Base-by-base conservation (phyloP, 768 basidiomycete species). In the Mrakia frigida region DNA sequence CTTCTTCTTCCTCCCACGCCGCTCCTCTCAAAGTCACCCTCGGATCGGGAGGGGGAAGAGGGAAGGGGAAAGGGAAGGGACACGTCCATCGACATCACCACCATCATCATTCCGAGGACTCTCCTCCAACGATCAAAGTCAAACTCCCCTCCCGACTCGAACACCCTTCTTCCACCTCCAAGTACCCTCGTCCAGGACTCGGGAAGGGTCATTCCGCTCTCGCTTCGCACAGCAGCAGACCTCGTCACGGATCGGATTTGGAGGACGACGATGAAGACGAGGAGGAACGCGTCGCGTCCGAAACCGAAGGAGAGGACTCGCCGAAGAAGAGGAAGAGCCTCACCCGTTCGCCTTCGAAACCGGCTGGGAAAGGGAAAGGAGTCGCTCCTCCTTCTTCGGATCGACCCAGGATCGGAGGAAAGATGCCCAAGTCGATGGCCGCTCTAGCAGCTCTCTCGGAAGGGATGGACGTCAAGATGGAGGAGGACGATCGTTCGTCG, bases 141-240 rank as follows among this genome's bases (percentile, higher is more conserved):
- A 39, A 68, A 37, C 35, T 35, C 23, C 65, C 65, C 35, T 9
- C 65, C 18, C 56, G 56, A n/a, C 56, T 56, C 11, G 56, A 56
- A 4, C 56, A 56, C 25, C 28, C 56, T 28, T 39, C 56, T 28
- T 39, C 65, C 18, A 39, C 65, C 35, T 68, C 65, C 35, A 68
- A 68, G 65, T 68, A 68, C 65, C 65, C 65, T n/a, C 65, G 65
- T 37, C 65, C 65, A 41, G 65, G 65, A 39, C 33, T 68, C 18
- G 65, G 65, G 5, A 68, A 68, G 31, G 65, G 65, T 2, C 65
- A 39, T 7, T 39, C 65, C 14, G 65, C 65, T 35, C 65, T 68
- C 39, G 65, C 65, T 13, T 39, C 65, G 0, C 37, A 7, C 56
- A 25, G 28, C 56, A 25, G 28, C 13, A 25, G 28, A 25, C 56